Percentiles rank a stretch among this genome's conserved stretches.
Conservation (phyloP, 257 asterid species). For the Fraxinus cuspidata region DNA sequence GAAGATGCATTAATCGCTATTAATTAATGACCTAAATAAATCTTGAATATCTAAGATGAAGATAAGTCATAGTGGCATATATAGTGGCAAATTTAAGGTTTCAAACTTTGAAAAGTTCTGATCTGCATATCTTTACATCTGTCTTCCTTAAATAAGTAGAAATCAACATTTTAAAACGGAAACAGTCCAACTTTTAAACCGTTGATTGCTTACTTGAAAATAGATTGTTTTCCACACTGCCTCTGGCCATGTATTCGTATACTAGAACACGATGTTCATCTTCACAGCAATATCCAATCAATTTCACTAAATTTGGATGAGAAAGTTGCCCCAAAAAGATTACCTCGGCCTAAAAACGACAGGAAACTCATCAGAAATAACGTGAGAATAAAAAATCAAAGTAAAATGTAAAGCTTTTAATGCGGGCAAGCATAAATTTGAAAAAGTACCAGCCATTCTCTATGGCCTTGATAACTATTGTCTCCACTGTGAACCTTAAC, state of each 20-base stretch:
- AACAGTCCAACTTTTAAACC: background rate
- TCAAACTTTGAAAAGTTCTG: too few species aligned
- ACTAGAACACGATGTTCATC: constrained; percentile 68
- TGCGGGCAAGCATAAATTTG: background rate
- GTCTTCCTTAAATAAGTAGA: background rate
- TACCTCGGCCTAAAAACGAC: constrained; percentile 67
- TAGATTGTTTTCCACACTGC: constrained; percentile 73
- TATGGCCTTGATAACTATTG: constrained; percentile 89
- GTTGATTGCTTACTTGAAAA: constrained; percentile 56
- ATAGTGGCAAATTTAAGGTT: too few species aligned
- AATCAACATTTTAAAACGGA: background rate
- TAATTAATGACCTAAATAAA: background rate
- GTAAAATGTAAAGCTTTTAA: background rate
- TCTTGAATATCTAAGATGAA: background rate
- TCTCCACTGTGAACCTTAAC: constrained; percentile 94
- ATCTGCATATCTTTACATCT: too few species aligned
- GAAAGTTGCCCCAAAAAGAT: constrained; percentile 81
- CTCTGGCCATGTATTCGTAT: constrained; percentile 75
- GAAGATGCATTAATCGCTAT: background rate
- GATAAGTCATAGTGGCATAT: background rate
- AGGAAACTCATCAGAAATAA: constrained; percentile 9
- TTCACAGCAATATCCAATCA: constrained; percentile 80
- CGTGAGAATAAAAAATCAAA: background rate
- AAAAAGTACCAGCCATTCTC: constrained; percentile 88
- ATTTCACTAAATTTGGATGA: constrained; percentile 78